Percentiles rank a stretch among this genome's conserved stretches.
Evolutionary conservation across 495 filamentous ascomycete species (phyloP).

Genomic region (Aspergillus bridgeri): DNA sequence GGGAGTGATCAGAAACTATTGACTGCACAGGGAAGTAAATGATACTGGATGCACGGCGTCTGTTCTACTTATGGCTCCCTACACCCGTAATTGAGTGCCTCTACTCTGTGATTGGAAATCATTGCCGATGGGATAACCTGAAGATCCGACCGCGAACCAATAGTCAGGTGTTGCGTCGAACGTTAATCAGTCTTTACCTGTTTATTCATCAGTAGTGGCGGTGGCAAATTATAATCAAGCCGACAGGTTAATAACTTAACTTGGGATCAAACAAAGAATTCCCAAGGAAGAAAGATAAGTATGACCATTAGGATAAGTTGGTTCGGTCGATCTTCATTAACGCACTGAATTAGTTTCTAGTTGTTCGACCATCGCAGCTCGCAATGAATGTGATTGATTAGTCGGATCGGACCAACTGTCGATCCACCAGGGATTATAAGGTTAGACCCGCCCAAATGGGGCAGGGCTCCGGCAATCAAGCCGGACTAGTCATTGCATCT

Average conservation of each 20-base stretch:
- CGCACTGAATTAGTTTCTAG: background rate
- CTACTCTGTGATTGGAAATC: slow-evolving; percentile 8
- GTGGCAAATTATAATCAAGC: background rate
- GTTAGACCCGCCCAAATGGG: slow-evolving; percentile 9
- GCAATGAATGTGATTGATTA: too few species aligned
- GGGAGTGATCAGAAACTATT: slow-evolving; percentile 12
- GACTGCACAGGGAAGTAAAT: slow-evolving; percentile 8
- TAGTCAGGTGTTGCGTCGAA: slow-evolving; percentile 9
- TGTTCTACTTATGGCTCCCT: slow-evolving; percentile 9
- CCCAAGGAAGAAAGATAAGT: background rate
- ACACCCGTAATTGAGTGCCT: slow-evolving; percentile 10
- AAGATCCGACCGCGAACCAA: slow-evolving; percentile 13
- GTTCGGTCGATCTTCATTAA: slow-evolving; percentile 1
- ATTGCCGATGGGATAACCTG: slow-evolving; percentile 11
- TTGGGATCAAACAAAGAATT: background rate
- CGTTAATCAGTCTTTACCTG: slow-evolving; percentile 12
- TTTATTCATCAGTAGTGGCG: slow-evolving; percentile 12
- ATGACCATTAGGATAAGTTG: background rate
- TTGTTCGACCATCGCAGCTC: too few species aligned
- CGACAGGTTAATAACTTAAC: too few species aligned
- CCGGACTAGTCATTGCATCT: slow-evolving; percentile 6
- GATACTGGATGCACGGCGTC: slow-evolving; percentile 10
- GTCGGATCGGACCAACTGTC: too few species aligned
- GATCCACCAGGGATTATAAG: slow-evolving; percentile 7
- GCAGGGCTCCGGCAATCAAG: background rate